Evolutionary conservation across 768 basidiomycete genomes (phyloP).

Genomic region (Pholiota conissans): DNA sequence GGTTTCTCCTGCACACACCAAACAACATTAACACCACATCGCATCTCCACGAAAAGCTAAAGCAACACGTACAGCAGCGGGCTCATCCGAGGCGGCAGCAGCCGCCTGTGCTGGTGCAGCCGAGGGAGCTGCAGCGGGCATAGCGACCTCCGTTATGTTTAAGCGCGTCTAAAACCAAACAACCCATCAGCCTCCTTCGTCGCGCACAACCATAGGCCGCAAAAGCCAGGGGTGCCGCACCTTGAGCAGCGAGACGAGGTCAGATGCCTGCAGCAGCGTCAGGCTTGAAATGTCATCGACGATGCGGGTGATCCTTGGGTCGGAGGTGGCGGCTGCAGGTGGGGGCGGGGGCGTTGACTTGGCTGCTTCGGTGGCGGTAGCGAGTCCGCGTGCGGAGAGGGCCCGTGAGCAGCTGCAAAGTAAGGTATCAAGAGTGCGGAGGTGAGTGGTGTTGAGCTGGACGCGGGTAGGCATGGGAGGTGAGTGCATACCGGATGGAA

Average conservation of each 20-base stretch:
- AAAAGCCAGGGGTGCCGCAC: too few species aligned
- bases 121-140: slow-evolving; percentile 78
- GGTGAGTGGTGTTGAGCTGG: not conserved
- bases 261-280: slow-evolving; percentile 91
- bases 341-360: slow-evolving; percentile 43
- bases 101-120: slow-evolving; percentile 57
- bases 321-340: slow-evolving; percentile 33
- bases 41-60: not conserved
- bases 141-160: slow-evolving; percentile 96
- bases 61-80: slow-evolving; percentile 55
- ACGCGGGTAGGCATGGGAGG: slow-evolving; percentile 5
- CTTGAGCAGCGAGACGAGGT: slow-evolving; percentile 91
- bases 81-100: slow-evolving; percentile 58
- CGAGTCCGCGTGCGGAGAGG: slow-evolving; percentile 50
- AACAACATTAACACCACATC: not conserved
- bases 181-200: not conserved
- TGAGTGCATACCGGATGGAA: slow-evolving; percentile 33
- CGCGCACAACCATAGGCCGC: not conserved
- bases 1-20: slow-evolving; percentile 72
- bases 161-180: slow-evolving; percentile 65
- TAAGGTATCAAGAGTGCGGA: not conserved
- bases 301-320: slow-evolving; percentile 75
- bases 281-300: slow-evolving; percentile 92
- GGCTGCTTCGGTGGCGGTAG: slow-evolving; percentile 51
- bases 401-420: slow-evolving; percentile 36